Evolutionary conservation across 2,329 filamentous ascomycete genomes (phyloP).

Genomic region (Calycina marina): DNA sequence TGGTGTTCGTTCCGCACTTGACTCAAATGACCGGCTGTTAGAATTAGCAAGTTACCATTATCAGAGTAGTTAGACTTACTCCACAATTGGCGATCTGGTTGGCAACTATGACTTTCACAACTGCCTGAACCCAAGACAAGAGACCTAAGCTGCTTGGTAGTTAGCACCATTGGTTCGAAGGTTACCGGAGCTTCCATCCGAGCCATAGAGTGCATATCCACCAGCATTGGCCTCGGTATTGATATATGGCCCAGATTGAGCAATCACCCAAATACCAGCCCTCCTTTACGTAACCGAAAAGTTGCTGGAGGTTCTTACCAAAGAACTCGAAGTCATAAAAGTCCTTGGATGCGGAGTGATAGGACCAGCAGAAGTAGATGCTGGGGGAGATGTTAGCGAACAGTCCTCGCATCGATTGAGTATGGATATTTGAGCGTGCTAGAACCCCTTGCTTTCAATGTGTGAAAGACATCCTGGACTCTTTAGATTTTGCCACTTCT

Average conservation of each 20-base stretch:
- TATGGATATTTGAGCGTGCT: conserved; percentile 29
- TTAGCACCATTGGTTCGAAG: conserved; percentile 29
- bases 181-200: conserved; percentile 30
- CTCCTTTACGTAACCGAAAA: conserved; percentile 35
- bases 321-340: conserved; percentile 35
- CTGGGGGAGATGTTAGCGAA: conserved; percentile 10
- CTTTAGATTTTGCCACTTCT: conserved; percentile 14
- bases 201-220: conserved; percentile 30
- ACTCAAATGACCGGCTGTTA: conserved; percentile 31
- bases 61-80: conserved; percentile 9
- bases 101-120: conserved; percentile 32
- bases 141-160: conserved; percentile 31
- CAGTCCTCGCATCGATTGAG: neutral
- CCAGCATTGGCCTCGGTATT: conserved; percentile 37
- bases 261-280: conserved; percentile 36
- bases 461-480: conserved; percentile 35
- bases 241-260: conserved; percentile 34
- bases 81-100: conserved; percentile 36
- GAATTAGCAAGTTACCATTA: neutral
- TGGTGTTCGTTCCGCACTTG: conserved; percentile 40
- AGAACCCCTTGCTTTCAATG: conserved; percentile 36
- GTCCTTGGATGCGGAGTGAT: conserved; percentile 29
- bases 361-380: conserved; percentile 36
- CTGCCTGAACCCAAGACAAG: conserved; percentile 31
- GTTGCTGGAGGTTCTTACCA: conserved; percentile 33